These are phyloP conservation scores for Pseudozyma hubeiensis DNA, from an alignment of 1,284 basidiomycete genomes.

Conservation along the genomic window DNA sequence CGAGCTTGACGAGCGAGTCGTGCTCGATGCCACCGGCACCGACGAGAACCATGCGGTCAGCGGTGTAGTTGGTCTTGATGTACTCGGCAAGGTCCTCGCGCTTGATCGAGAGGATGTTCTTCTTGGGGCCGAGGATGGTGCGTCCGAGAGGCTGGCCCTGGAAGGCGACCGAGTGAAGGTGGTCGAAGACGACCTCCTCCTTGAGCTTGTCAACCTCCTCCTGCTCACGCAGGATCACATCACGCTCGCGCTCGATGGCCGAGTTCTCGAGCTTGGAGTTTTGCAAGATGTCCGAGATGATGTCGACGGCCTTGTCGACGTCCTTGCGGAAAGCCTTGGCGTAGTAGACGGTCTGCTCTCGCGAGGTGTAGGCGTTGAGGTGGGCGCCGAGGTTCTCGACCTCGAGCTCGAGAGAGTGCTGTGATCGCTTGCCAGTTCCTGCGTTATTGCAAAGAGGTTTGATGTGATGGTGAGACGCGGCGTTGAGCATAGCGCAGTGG, in stretches of 20 bases:
- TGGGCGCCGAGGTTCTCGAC: constrained; percentile 98
- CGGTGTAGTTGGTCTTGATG: constrained; percentile 97
- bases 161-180: constrained; percentile 96
- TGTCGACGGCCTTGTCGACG: constrained; percentile 89
- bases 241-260: constrained; percentile 94
- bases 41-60: constrained; percentile 98
- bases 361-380: constrained; percentile 97
- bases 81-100: constrained; percentile 89
- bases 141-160: constrained; percentile 93
- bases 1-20: constrained; percentile 90
- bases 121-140: constrained; percentile 96
- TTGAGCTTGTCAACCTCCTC: constrained; percentile 99
- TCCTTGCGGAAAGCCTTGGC: constrained; percentile 99
- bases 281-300: constrained; percentile 97
- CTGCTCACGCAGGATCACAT: constrained; percentile 96
- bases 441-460: neutral
- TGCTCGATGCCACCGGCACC: constrained; percentile 96
- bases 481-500: no score
- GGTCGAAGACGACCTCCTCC: constrained; percentile 99
- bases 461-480: no score
- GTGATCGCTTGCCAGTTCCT: constrained; percentile 89
- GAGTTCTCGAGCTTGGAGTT: constrained; percentile 91
- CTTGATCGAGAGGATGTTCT: constrained; percentile 95
- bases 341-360: constrained; percentile 99
- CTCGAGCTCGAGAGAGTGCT: constrained; percentile 93